Conservation (phyloP, 352 stramenopile species). For the Pythium dissimile region DNA sequence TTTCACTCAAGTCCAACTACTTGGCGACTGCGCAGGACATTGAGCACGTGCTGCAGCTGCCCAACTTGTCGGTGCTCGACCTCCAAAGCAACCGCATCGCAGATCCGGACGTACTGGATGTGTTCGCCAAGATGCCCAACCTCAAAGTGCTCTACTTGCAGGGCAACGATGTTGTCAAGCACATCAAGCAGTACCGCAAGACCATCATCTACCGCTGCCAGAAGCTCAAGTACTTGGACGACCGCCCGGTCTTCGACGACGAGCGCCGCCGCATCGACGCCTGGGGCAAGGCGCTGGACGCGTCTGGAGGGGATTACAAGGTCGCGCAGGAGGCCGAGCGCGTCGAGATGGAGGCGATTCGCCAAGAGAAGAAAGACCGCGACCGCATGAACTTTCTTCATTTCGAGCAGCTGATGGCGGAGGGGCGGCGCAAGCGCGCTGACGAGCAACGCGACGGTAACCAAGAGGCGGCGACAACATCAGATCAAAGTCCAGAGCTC, state of each 20-base stretch:
- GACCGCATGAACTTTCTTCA: conserved; percentile 84
- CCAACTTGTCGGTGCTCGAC: conserved; percentile 68
- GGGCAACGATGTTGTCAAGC: conserved; percentile 84
- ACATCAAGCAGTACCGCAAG: conserved; percentile 86
- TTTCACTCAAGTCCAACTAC: conserved; percentile 79
- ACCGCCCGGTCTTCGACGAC: conserved; percentile 84
- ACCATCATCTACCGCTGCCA: conserved; percentile 72
- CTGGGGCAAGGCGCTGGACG: conserved; percentile 65
- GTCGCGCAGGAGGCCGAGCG: conserved; percentile 80
- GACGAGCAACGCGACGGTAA: conserved; percentile 35
- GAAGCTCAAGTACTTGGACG: conserved; percentile 78
- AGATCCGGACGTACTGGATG: conserved; percentile 57
- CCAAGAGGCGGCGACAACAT: conserved; percentile 1
- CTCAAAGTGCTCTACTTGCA: conserved; percentile 85
- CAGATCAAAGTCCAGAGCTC: conserved; percentile 27
- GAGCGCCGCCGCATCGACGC: conserved; percentile 81
- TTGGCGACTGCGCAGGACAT: conserved; percentile 57
- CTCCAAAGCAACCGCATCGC: conserved; percentile 81
- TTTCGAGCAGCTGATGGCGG: conserved; percentile 87
- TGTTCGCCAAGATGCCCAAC: conserved; percentile 66
- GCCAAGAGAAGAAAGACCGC: conserved; percentile 82
- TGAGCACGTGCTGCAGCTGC: conserved; percentile 58
- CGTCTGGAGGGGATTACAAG: conserved; percentile 70
- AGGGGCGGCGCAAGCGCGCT: conserved; percentile 54
- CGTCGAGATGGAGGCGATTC: conserved; percentile 77